Evolutionary conservation across 2,329 filamentous ascomycete genomes (phyloP).

Genomic region (Fusarium sterilihyphosum): DNA sequence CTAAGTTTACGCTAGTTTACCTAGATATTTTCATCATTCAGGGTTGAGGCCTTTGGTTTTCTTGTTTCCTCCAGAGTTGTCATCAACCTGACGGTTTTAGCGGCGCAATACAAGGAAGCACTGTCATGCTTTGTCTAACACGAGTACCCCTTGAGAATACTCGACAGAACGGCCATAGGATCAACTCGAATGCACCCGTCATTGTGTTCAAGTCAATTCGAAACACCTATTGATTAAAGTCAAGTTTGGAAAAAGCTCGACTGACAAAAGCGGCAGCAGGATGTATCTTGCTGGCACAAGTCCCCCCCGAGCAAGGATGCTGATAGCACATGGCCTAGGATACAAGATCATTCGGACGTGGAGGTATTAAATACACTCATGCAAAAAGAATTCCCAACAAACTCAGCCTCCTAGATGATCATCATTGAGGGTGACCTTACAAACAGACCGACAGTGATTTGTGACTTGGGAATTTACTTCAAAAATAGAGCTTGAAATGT

Average conservation of each 20-base stretch:
- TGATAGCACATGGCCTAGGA: background rate
- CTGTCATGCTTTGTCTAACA: background rate
- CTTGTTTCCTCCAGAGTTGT: background rate
- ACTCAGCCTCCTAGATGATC: background rate
- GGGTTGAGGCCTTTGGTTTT: background rate
- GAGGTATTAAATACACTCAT: background rate
- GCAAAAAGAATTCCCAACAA: background rate
- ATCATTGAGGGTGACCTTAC: background rate
- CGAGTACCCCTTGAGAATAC: background rate
- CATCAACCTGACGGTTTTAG: background rate
- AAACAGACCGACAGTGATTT: background rate
- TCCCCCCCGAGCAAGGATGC: background rate
- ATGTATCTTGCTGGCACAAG: background rate
- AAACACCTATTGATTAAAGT: background rate
- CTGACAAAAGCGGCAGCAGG: background rate
- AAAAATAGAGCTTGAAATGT: background rate
- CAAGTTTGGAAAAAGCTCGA: too few species aligned
- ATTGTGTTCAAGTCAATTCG: background rate
- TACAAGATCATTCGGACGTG: background rate
- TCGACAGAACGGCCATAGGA: background rate
- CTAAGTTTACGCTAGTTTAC: background rate
- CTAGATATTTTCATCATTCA: background rate
- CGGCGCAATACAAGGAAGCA: background rate
- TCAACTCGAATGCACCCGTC: background rate
- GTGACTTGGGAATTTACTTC: background rate